Percentiles rank a stretch among this genome's conserved stretches.
These are phyloP conservation scores for Ogataea thermomethanolica DNA, from an alignment of 805 yeast species.

Conservation along the genomic window DNA sequence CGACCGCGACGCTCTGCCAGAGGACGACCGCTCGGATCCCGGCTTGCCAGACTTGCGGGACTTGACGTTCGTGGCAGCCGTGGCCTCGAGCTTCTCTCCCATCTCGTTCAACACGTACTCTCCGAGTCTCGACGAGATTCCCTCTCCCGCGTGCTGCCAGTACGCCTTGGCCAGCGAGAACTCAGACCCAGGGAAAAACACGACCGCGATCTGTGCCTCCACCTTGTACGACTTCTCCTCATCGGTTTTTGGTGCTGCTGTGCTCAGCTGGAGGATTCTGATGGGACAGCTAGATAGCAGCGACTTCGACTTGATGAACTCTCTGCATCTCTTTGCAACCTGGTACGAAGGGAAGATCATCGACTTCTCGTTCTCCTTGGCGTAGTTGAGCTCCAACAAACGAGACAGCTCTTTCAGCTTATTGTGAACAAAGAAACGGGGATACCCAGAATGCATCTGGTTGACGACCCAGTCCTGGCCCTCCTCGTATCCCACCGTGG, in stretches of 20 bases:
- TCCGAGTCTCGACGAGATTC: slow-evolving; percentile 86
- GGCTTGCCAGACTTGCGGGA: slow-evolving; percentile 16
- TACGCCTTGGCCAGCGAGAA: slow-evolving; percentile 71
- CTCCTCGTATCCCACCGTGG: slow-evolving; percentile 88
- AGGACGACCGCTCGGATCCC: slow-evolving; percentile 15
- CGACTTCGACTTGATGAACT: slow-evolving; percentile 54
- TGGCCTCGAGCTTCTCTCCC: slow-evolving; percentile 36
- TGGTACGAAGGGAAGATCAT: slow-evolving; percentile 74
- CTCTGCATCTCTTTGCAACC: slow-evolving; percentile 82
- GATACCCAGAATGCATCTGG: slow-evolving; percentile 84
- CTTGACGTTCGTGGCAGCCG: slow-evolving; percentile 22
- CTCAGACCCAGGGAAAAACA: slow-evolving; percentile 65
- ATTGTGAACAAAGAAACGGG: slow-evolving; percentile 72
- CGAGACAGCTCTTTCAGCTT: slow-evolving; percentile 54
- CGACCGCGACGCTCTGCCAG: slow-evolving; percentile 28
- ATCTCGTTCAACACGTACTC: slow-evolving; percentile 75
- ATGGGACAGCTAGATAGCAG: slow-evolving; percentile 37
- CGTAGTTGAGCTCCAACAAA: slow-evolving; percentile 63
- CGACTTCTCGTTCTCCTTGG: slow-evolving; percentile 71
- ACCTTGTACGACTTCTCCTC: slow-evolving; percentile 57
- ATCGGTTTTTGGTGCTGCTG: slow-evolving; percentile 59
- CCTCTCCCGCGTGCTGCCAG: slow-evolving; percentile 98
- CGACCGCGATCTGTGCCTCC: slow-evolving; percentile 70
- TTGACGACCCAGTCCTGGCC: slow-evolving; percentile 77
- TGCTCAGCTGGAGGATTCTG: slow-evolving; percentile 68